phyloP scores from a whole-genome alignment of 2,329 filamentous ascomycete species.

The Fusarium devonianum region DNA sequence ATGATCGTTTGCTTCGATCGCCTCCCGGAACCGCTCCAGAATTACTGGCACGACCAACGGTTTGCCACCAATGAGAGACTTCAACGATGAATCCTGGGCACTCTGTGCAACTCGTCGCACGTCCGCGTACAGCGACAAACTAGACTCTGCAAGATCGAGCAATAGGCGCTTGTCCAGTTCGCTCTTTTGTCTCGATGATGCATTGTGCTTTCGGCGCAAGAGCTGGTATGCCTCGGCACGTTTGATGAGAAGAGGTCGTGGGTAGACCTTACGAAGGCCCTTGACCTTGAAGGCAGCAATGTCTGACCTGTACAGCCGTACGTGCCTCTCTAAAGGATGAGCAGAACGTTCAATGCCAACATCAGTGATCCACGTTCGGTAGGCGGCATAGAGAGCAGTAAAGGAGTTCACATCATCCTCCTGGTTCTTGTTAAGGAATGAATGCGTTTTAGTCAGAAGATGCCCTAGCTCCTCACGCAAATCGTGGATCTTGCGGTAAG shows the following conservation, averaged over 20 bases:
- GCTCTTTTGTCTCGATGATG: constrained; percentile 84
- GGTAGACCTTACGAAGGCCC: constrained; percentile 90
- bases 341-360: constrained; percentile 96
- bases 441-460: constrained; percentile 82
- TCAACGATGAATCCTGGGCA: constrained; percentile 91
- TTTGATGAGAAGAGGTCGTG: constrained; percentile 88
- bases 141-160: constrained; percentile 87
- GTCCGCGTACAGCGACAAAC: constrained; percentile 90
- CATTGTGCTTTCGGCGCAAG: constrained; percentile 92
- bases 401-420: constrained; percentile 97
- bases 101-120: constrained; percentile 93
- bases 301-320: constrained; percentile 84
- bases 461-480: constrained; percentile 82
- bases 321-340: constrained; percentile 87
- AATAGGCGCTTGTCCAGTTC: constrained; percentile 87
- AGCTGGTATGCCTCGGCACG: constrained; percentile 94
- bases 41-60: constrained; percentile 90
- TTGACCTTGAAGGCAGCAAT: constrained; percentile 94
- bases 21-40: constrained; percentile 77
- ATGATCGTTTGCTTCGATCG: constrained; percentile 81
- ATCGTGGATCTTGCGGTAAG: constrained; percentile 80
- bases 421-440: constrained; percentile 81
- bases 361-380: constrained; percentile 96
- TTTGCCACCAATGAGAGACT: constrained; percentile 86
- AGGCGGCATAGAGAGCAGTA: constrained; percentile 89